These are phyloP conservation scores for Takashimella tepidaria DNA, from an alignment of 1,284 basidiomycete genomes.

Conservation along the genomic window DNA sequence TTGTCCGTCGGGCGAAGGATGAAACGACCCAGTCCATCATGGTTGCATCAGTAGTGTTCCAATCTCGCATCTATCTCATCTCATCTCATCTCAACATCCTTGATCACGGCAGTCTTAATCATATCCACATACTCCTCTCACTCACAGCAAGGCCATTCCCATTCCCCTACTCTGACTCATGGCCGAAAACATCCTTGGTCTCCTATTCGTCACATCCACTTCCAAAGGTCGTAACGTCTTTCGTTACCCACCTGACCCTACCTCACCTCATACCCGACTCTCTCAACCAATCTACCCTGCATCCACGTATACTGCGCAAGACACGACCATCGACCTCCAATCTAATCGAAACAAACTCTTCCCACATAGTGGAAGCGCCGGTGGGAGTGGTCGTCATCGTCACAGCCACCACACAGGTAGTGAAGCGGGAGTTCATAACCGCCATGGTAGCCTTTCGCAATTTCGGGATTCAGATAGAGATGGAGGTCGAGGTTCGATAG, in stretches of 20 bases:
- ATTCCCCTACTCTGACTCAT: slow-evolving; percentile 14
- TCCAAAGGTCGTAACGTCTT: slow-evolving; percentile 38
- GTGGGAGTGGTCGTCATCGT: not conserved
- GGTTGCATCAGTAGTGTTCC: not conserved
- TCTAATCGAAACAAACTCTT: slow-evolving; percentile 5
- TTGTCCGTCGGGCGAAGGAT: not conserved
- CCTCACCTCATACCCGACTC: slow-evolving; percentile 38
- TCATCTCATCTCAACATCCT: not conserved
- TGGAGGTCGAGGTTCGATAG: not conserved
- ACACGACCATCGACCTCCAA: slow-evolving; percentile 15
- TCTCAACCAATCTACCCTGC: slow-evolving; percentile 39
- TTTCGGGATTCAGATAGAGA: not conserved
- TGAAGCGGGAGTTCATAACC: not conserved
- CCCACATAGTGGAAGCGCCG: too few species aligned
- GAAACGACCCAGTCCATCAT: not conserved
- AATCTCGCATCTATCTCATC: not conserved
- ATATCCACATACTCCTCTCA: not conserved
- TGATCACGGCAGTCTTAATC: not conserved
- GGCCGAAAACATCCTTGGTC: slow-evolving; percentile 45
- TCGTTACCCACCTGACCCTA: slow-evolving; percentile 43
- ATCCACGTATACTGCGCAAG: slow-evolving; percentile 39
- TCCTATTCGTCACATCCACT: slow-evolving; percentile 41
- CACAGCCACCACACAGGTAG: not conserved
- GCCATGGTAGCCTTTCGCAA: not conserved
- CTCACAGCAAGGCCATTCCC: too few species aligned